Evolutionary conservation across 148 eudicot species (phyloP).

Genomic region (Dysphania ambrosioides): DNA sequence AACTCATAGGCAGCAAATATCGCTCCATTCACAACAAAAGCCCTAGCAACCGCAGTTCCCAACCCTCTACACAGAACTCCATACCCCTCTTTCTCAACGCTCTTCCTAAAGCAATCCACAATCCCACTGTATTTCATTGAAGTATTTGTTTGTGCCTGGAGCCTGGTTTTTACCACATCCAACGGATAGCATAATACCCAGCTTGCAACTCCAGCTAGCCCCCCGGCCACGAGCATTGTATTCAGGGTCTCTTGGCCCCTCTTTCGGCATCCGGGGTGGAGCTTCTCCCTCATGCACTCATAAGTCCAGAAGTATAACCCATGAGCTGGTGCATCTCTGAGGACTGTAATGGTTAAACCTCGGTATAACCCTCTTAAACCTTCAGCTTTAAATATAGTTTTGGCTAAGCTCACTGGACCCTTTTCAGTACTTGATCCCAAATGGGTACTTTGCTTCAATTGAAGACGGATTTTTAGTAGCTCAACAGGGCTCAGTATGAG

Average conservation of each 20-base stretch:
- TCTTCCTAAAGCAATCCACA: slow-evolving; percentile 57
- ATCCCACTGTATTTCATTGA: slow-evolving; percentile 53
- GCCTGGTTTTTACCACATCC: slow-evolving; percentile 74
- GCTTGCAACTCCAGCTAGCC: slow-evolving; percentile 84
- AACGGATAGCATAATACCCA: slow-evolving; percentile 81
- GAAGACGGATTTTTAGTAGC: slow-evolving; percentile 80
- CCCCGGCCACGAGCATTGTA: slow-evolving; percentile 90
- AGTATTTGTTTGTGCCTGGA: slow-evolving; percentile 57
- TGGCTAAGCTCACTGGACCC: slow-evolving; percentile 61
- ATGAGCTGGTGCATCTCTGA: slow-evolving; percentile 84
- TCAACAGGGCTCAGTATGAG: slow-evolving; percentile 74
- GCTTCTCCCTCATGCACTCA: slow-evolving; percentile 60
- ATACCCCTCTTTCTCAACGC: slow-evolving; percentile 65
- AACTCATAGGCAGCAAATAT: slow-evolving; percentile 82
- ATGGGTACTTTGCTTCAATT: slow-evolving; percentile 37
- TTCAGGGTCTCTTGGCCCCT: slow-evolving; percentile 54
- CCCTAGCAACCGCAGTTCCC: slow-evolving; percentile 74
- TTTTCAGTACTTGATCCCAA: slow-evolving; percentile 4
- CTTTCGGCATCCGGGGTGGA: slow-evolving; percentile 84
- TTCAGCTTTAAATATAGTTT: slow-evolving; percentile 43
- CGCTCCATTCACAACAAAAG: slow-evolving; percentile 87
- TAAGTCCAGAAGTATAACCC: slow-evolving; percentile 81
- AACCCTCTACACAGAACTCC: slow-evolving; percentile 69
- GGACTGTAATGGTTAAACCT: slow-evolving; percentile 67
- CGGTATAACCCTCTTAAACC: slow-evolving; percentile 69